phyloP scores from a whole-genome alignment of 371 early-diverging fungal species.

The Blastocladiella emersonii region DNA sequence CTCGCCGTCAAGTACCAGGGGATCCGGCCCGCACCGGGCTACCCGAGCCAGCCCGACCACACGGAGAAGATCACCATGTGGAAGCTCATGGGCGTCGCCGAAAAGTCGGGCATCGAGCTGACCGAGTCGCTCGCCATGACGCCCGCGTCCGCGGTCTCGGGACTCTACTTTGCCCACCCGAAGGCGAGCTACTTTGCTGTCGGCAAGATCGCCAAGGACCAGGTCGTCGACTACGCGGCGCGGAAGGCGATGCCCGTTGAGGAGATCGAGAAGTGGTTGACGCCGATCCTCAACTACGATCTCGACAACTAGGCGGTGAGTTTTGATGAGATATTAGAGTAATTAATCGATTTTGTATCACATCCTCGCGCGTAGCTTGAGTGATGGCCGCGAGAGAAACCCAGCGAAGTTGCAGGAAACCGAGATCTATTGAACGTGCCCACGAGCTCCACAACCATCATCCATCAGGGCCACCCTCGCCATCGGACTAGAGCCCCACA shows the following conservation, averaged over 20 bases:
- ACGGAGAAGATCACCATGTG: conserved; percentile 85
- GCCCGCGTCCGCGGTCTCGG: conserved; percentile 76
- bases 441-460: too few species aligned
- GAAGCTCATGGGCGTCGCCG: conserved; percentile 56
- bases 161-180: conserved; percentile 58
- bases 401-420: too few species aligned
- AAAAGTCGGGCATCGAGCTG: conserved; percentile 62
- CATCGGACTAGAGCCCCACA: too few species aligned
- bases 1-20: conserved; percentile 81
- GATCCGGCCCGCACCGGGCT: conserved; percentile 85
- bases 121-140: conserved; percentile 85
- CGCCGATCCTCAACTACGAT: conserved; percentile 70
- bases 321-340: conserved; percentile 8
- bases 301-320: conserved; percentile 26
- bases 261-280: conserved; percentile 70
- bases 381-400: too few species aligned
- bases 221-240: conserved; percentile 52
- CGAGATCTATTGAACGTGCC: too few species aligned
- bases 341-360: not conserved
- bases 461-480: too few species aligned
- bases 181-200: conserved; percentile 79
- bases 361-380: too few species aligned
- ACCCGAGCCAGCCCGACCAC: conserved; percentile 54
- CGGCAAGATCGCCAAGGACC: conserved; percentile 76
- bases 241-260: conserved; percentile 55